These are phyloP conservation scores for Kodamaea laetipori DNA, from an alignment of 805 yeast species.

Conservation along the genomic window DNA sequence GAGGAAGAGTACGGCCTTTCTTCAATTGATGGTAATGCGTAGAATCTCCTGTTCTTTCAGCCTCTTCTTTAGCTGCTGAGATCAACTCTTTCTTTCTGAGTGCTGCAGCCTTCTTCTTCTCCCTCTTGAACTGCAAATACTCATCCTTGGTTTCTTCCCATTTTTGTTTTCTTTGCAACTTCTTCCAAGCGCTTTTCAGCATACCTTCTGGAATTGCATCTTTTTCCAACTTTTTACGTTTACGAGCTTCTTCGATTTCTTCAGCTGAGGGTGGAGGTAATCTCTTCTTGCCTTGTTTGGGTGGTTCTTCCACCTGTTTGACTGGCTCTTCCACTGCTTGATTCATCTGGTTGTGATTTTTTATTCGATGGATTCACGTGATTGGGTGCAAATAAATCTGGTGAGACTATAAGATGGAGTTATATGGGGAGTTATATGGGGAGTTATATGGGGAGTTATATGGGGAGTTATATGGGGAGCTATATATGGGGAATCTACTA, in stretches of 20 bases:
- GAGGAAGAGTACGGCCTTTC: slow-evolving; percentile 37
- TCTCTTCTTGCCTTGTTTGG: slow-evolving; percentile 2
- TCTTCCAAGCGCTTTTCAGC: slow-evolving; percentile 85
- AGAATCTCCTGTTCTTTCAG: slow-evolving; percentile 29
- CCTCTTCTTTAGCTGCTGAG: slow-evolving; percentile 16
- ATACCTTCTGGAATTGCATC: slow-evolving; percentile 75
- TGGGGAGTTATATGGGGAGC: too few species aligned
- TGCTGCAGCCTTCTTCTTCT: slow-evolving; percentile 50
- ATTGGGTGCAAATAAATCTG: too few species aligned
- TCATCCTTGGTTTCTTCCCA: slow-evolving; percentile 70
- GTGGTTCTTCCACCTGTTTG: slow-evolving; percentile 6
- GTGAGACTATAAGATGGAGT: too few species aligned
- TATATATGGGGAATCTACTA: too few species aligned
- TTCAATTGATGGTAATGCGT: slow-evolving; percentile 27
- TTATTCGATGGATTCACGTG: slow-evolving; percentile 2
- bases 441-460: too few species aligned
- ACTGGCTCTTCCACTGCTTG: background rate
- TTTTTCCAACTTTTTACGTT: slow-evolving; percentile 13
- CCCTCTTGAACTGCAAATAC: slow-evolving; percentile 53
- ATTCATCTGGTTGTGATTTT: background rate
- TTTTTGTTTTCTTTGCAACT: slow-evolving; percentile 54
- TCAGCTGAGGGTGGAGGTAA: slow-evolving; percentile 16
- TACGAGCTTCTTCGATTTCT: slow-evolving; percentile 17
- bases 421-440: too few species aligned
- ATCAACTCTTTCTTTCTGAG: slow-evolving; percentile 27